Evolutionary conservation across 495 filamentous ascomycete genomes (phyloP).

Genomic region (Penicillium lividum): DNA sequence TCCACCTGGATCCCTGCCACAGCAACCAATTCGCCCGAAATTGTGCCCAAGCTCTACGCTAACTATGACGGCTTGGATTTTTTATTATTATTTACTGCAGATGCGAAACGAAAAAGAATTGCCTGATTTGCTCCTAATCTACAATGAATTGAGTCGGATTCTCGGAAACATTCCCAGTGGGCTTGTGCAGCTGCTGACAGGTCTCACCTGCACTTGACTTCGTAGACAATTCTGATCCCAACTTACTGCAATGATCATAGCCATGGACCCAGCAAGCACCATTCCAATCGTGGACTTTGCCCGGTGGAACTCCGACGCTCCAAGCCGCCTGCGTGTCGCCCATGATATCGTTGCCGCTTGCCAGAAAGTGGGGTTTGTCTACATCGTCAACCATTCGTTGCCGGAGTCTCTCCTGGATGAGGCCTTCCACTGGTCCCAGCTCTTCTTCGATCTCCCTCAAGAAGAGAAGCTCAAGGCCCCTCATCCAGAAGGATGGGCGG

Average conservation of each 20-base stretch:
- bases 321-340: constrained; percentile 43
- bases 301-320: constrained; percentile 35
- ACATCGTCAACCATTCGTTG: constrained; percentile 58
- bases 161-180: background rate
- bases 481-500: constrained; percentile 57
- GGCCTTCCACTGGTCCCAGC: constrained; percentile 55
- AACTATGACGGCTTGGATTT: background rate
- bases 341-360: constrained; percentile 54
- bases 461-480: constrained; percentile 56
- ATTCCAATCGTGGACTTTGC: constrained; percentile 60
- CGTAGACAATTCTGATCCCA: constrained; percentile 2
- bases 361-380: constrained; percentile 59
- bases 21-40: constrained; percentile 33
- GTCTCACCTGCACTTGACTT: background rate
- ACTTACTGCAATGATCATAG: background rate
- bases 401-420: constrained; percentile 46
- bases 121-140: background rate
- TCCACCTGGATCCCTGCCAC: constrained; percentile 41
- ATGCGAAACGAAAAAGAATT: background rate
- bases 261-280: background rate
- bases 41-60: background rate
- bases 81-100: background rate
- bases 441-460: constrained; percentile 46
- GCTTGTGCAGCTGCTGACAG: background rate
- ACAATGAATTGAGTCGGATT: background rate